A percentile compares a stretch with the other conserved stretches of the same genome.
Evolutionary conservation across 106 monocot genomes (phyloP).

Genomic region (Apostasia shenzhenica): DNA sequence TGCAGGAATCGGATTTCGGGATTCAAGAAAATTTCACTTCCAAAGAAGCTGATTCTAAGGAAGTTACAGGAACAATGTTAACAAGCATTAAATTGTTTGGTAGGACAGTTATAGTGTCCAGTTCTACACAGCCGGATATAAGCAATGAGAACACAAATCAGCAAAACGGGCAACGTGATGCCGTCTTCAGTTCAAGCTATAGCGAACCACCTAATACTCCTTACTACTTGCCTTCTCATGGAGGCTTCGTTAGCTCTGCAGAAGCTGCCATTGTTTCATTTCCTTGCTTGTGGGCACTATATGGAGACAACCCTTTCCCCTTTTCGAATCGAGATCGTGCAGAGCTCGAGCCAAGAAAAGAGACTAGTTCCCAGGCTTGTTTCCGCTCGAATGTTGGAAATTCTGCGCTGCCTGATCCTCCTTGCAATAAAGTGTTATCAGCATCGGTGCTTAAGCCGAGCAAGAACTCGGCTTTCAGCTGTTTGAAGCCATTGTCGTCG

Average conservation of each 20-base stretch:
- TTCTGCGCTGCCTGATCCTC: background rate
- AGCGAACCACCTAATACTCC: slow-evolving; percentile 20
- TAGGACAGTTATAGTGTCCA: slow-evolving; percentile 38
- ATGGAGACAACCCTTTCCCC: slow-evolving; percentile 19
- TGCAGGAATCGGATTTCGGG: slow-evolving; percentile 17
- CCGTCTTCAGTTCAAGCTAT: slow-evolving; percentile 23
- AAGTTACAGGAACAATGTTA: slow-evolving; percentile 17
- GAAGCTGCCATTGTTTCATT: slow-evolving; percentile 11
- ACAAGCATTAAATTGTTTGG: slow-evolving; percentile 74
- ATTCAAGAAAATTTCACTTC: background rate
- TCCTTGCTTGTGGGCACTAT: slow-evolving; percentile 35
- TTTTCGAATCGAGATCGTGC: background rate
- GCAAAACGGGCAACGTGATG: background rate
- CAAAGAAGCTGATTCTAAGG: slow-evolving; percentile 5
- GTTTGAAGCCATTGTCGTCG: background rate
- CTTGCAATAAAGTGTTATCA: no score
- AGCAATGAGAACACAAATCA: background rate
- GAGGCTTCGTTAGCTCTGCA: slow-evolving; percentile 3
- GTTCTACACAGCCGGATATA: slow-evolving; percentile 5
- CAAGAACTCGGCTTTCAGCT: slow-evolving; percentile 12
- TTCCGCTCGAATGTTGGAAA: background rate
- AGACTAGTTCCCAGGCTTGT: background rate
- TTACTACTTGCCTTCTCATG: slow-evolving; percentile 19
- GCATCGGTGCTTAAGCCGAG: background rate
- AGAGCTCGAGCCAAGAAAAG: background rate